phyloP scores from a whole-genome alignment of 2,329 filamentous ascomycete species.

The Diaporthe nobilis region DNA sequence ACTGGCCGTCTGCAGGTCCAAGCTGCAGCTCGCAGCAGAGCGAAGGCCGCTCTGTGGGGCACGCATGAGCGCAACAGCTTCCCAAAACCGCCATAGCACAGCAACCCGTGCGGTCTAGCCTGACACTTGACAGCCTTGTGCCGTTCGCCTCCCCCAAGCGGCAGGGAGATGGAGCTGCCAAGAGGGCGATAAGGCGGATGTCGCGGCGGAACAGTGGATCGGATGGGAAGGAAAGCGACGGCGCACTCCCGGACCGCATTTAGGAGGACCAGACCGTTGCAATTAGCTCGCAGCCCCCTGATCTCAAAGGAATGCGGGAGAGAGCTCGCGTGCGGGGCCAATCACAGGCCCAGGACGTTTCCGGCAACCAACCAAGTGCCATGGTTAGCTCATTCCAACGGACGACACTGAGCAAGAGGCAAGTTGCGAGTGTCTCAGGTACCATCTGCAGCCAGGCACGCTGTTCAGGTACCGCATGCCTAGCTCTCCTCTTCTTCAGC shows the following conservation, averaged over 20 bases:
- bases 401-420: not conserved
- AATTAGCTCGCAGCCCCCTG: conserved; percentile 32
- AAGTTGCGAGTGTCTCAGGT: conserved; percentile 36
- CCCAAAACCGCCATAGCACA: conserved; percentile 15
- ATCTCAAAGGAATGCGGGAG: conserved; percentile 39
- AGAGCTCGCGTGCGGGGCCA: conserved; percentile 25
- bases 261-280: conserved; percentile 30
- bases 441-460: conserved; percentile 27
- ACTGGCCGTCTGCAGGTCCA: conserved; percentile 19
- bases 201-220: conserved; percentile 27
- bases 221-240: conserved; percentile 9
- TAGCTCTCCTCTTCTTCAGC: not conserved
- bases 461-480: conserved; percentile 33
- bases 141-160: conserved; percentile 13
- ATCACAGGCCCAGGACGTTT: conserved; percentile 27
- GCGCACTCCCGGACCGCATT: conserved; percentile 34
- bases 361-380: conserved; percentile 32
- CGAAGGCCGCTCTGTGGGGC: not conserved
- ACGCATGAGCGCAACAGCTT: conserved; percentile 26
- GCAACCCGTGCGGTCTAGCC: conserved; percentile 20
- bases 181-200: conserved; percentile 16
- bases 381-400: conserved; percentile 18
- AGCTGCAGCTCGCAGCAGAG: conserved; percentile 17
- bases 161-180: conserved; percentile 30
- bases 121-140: conserved; percentile 34